Evolutionary conservation across 768 basidiomycete species (phyloP).

Genomic region (Porphyrellus cyaneotinctus): DNA sequence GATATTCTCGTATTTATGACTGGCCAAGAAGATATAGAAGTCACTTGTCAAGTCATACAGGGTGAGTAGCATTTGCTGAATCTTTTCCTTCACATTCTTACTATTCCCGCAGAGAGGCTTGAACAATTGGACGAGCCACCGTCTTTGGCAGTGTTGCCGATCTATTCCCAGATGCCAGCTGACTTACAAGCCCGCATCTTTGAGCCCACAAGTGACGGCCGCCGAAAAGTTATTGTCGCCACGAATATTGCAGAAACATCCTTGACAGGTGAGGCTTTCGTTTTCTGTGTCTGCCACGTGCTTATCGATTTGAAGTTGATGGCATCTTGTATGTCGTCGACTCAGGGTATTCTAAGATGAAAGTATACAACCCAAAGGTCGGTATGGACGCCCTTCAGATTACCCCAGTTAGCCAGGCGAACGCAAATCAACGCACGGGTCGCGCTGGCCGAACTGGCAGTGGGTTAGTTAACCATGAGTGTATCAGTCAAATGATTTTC

Average conservation of each 20-base stretch:
- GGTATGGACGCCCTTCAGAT: conserved; percentile 99
- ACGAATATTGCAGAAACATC: conserved; percentile 99
- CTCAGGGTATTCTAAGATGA: conserved; percentile 93
- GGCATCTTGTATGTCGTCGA: conserved; percentile 98
- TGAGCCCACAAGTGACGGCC: conserved; percentile 87
- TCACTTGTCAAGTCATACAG: conserved; percentile 90
- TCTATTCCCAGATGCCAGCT: conserved; percentile 99
- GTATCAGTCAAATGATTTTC: background rate
- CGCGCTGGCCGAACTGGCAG: conserved; percentile 95
- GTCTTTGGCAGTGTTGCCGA: conserved; percentile 87
- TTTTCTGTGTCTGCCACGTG: background rate
- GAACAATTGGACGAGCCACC: conserved; percentile 89
- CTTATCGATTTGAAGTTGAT: conserved; percentile 58
- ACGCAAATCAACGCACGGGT: conserved; percentile 93
- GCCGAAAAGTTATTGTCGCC: conserved; percentile 95
- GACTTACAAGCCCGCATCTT: conserved; percentile 99
- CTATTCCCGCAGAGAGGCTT: conserved; percentile 65
- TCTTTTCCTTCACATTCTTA: background rate
- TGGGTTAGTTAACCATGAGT: conserved; percentile 54
- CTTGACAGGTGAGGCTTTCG: conserved; percentile 62
- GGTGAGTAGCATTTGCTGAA: conserved; percentile 43
- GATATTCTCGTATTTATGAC: conserved; percentile 99
- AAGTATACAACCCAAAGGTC: conserved; percentile 98
- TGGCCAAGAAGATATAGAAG: conserved; percentile 98
- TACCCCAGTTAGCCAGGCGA: conserved; percentile 98